Base-by-base conservation (phyloP, 768 basidiomycete species). In the Russula emetica region DNA sequence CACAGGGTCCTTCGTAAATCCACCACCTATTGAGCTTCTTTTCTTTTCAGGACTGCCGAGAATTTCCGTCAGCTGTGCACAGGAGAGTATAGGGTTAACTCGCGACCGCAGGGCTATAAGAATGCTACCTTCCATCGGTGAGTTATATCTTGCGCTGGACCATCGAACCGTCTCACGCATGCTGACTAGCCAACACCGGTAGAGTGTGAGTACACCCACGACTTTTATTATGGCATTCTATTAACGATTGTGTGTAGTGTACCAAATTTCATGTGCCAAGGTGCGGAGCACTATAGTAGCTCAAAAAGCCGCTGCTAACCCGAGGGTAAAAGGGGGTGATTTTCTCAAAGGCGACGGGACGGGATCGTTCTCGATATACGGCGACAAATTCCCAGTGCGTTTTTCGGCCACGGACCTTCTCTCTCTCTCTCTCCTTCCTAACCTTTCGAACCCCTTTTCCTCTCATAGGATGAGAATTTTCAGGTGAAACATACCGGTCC, bases 1-100 rank as follows among this genome's bases (percentile, higher is more conserved):
- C 26, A 34, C 47, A 11, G 11, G 16, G 7, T 32, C 38, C 8
- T 14, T 22, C 40, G 20, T 61, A 34, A 22, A 55, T 9, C 22
- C 52, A 11, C 24, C 52, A 24, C 45, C 40, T 20, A 58, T 70
- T 59, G 62, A 26, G 52, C 40, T 47, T 16, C 40, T n/a, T 45
- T 45, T n/a, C 6, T 1, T n/a, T 45, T 22, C 67, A 97, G 95
- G 72, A 98, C 96, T 2, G 94, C 94, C 9, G 96, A 99, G 76
- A 99, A 98, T 78, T 98, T 98, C 72, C 81, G 97, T 65, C 96
- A 98, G 71, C 78, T 98, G 30, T 98, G 96, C 72, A 98, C 95
- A 2, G 97, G 97, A n/a, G 96, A 98, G 77, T 91, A 85, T 76
- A 83, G 90, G 69, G 83, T 92, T 7, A 92, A 94, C 69, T 83